phyloP scores from a whole-genome alignment of 2,329 filamentous ascomycete species.

The Penicillium sclerotiorum region DNA sequence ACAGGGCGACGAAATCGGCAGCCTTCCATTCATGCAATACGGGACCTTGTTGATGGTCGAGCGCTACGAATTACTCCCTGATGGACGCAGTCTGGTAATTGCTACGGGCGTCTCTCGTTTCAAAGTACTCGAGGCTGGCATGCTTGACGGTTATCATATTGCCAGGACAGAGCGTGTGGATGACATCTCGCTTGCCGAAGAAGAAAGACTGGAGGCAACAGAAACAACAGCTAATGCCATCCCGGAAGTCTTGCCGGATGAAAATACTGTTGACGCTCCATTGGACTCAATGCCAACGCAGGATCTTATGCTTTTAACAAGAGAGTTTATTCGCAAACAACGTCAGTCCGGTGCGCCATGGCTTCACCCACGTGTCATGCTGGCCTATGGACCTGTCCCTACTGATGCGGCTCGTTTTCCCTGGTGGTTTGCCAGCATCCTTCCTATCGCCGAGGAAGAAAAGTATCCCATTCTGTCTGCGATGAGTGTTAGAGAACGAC shows the following conservation, averaged over 20 bases:
- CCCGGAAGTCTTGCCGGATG: conserved; percentile 9
- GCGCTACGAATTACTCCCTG: conserved; percentile 71
- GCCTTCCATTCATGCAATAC: conserved; percentile 66
- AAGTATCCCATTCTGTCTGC: conserved; percentile 76
- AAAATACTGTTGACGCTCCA: conserved; percentile 27
- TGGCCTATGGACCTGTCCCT: conserved; percentile 76
- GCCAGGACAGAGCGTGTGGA: conserved; percentile 76
- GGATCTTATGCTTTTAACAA: conserved; percentile 66
- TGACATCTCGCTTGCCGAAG: conserved; percentile 78
- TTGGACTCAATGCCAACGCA: conserved; percentile 65
- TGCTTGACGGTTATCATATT: conserved; percentile 75
- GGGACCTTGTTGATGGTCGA: conserved; percentile 79
- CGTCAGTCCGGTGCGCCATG: conserved; percentile 69
- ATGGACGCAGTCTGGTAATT: conserved; percentile 81
- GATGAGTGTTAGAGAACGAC: conserved; percentile 73
- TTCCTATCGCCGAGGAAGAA: conserved; percentile 75
- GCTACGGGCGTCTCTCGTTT: conserved; percentile 77
- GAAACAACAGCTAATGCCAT: conserved; percentile 55
- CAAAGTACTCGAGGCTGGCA: conserved; percentile 63
- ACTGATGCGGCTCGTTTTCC: conserved; percentile 76
- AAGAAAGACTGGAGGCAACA: conserved; percentile 72
- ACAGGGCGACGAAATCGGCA: conserved; percentile 56
- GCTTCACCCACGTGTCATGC: conserved; percentile 71
- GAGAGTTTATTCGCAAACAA: conserved; percentile 71
- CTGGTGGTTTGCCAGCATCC: conserved; percentile 85